Conservation (phyloP, 306 rosid genomes). For the Chamaecrista fasciculata region DNA sequence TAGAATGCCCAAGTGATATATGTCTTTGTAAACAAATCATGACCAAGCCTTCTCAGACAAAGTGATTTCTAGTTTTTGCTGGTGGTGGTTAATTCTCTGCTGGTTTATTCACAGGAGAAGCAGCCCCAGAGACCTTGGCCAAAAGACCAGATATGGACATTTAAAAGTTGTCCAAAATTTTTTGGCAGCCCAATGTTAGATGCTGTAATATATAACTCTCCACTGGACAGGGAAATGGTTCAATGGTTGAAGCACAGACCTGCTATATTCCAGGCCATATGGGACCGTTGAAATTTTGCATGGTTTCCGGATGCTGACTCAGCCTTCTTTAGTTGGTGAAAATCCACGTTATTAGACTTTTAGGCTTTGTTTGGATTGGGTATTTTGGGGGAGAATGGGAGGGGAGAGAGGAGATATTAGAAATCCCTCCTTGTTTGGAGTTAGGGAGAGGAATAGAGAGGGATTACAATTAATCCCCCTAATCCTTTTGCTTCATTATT, state of each 20-base stretch:
- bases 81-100: slow-evolving; percentile 13
- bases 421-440: no score
- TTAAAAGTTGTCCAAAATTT: slow-evolving; percentile 57
- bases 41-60: neutral
- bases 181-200: slow-evolving; percentile 95
- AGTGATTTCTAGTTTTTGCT: slow-evolving; percentile 6
- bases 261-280: slow-evolving; percentile 66
- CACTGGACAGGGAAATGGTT: slow-evolving; percentile 83
- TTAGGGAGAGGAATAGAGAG: no score
- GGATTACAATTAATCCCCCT: no score
- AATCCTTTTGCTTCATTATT: no score
- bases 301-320: slow-evolving; percentile 37
- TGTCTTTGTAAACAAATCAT: neutral
- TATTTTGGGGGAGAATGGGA: no score
- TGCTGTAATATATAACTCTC: slow-evolving; percentile 49
- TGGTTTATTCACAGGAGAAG: slow-evolving; percentile 69
- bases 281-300: slow-evolving; percentile 68
- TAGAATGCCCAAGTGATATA: neutral
- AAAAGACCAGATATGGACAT: slow-evolving; percentile 85
- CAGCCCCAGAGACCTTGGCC: slow-evolving; percentile 92
- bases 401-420: no score
- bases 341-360: slow-evolving; percentile 22
- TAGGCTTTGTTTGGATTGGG: no score
- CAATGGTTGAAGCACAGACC: slow-evolving; percentile 92
- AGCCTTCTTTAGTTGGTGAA: slow-evolving; percentile 35